These are phyloP conservation scores for Xylaria sp. DNA, from an alignment of 2,329 filamentous ascomycete species.

Conservation along the genomic window DNA sequence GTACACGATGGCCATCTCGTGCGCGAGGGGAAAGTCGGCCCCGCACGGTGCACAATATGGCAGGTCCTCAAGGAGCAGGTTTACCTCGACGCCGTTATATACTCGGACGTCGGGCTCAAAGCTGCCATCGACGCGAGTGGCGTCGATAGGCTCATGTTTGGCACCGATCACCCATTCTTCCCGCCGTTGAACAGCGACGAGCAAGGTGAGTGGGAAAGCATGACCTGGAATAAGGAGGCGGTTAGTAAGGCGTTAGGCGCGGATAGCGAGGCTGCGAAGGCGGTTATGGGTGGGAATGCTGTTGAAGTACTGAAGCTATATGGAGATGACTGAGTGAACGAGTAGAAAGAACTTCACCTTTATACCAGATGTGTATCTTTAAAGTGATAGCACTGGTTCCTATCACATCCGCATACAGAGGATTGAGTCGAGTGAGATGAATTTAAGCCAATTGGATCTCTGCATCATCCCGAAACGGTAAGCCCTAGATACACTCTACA, in stretches of 20 bases:
- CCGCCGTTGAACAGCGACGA: conserved; percentile 75
- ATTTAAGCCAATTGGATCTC: neutral
- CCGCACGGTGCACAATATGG: conserved; percentile 63
- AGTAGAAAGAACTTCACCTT: neutral
- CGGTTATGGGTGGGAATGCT: conserved; percentile 51
- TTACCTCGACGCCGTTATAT: conserved; percentile 88
- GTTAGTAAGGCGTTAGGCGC: conserved; percentile 49
- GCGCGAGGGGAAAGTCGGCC: conserved; percentile 66
- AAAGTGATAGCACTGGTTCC: neutral
- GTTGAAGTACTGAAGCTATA: conserved; percentile 45
- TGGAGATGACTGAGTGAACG: conserved; percentile 38
- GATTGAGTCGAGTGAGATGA: neutral
- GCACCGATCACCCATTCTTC: conserved; percentile 87
- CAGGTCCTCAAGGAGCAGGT: conserved; percentile 75
- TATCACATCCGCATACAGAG: neutral
- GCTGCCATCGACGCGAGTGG: conserved; percentile 73
- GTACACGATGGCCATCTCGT: conserved; percentile 82
- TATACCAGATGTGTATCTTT: neutral
- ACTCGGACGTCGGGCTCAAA: conserved; percentile 77
- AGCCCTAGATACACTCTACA: neutral
- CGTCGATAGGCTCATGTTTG: conserved; percentile 80
- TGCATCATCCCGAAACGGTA: neutral
- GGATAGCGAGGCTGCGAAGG: conserved; percentile 43
- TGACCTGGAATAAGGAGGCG: conserved; percentile 63
- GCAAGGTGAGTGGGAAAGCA: conserved; percentile 75